Conservation (phyloP, 345 rosid genomes). For the Nephelium lappaceum region DNA sequence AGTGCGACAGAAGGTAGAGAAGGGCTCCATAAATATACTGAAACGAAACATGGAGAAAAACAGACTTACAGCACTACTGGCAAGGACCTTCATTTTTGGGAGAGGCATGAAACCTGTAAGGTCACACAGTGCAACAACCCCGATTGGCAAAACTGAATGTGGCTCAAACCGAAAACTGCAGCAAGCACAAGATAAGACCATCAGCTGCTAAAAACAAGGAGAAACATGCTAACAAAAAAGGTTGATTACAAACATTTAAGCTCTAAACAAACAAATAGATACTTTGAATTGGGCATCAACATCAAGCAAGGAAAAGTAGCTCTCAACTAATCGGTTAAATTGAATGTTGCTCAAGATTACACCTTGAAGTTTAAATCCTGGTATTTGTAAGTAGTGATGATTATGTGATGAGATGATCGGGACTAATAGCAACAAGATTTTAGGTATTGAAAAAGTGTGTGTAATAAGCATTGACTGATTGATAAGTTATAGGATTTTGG, state of each 20-base stretch:
- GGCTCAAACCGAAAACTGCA: conserved; percentile 93
- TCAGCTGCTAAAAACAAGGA: background rate
- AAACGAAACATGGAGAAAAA: background rate
- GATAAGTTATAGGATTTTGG: background rate
- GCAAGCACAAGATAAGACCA: conserved; percentile 2
- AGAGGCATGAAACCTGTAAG: conserved; percentile 86
- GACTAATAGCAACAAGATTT: background rate
- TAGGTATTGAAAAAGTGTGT: too few species aligned
- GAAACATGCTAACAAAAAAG: background rate
- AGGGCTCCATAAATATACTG: background rate
- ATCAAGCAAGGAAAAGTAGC: background rate
- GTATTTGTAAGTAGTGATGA: too few species aligned
- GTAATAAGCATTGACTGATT: background rate
- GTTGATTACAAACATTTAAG: background rate
- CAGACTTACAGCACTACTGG: conserved; percentile 76
- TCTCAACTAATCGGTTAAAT: background rate
- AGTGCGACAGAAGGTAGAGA: background rate
- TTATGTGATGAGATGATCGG: background rate
- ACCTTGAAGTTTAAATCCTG: background rate
- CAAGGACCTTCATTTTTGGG: conserved; percentile 79
- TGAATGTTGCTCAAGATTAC: background rate
- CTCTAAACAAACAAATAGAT: background rate
- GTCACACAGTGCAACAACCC: conserved; percentile 71
- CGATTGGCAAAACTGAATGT: conserved; percentile 88
- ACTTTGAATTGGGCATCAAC: background rate